Evolutionary conservation across 1,139 yeast genomes (phyloP), one percentile per base, ranked within the genome.

Genomic region (Debaryomyces nepalensis): DNA sequence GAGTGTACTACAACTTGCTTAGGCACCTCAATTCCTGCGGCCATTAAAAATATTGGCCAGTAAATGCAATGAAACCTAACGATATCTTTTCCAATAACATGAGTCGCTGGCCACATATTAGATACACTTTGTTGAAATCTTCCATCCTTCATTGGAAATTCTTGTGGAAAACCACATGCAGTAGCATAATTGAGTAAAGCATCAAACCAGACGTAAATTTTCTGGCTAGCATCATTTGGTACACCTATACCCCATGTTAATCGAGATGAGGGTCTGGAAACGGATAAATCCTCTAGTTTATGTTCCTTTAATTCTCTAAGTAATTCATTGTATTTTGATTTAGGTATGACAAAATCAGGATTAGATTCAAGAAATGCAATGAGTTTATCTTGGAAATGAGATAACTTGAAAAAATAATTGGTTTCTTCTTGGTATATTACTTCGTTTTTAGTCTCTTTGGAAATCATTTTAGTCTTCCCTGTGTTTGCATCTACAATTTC

Each of bases 151-250:
- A 26, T 15, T 4, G 43, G 29, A 40, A 61, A 61, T 1, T 46
- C 41, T 2, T 41, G 41, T 3, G 88, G 84, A 45, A 81, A 87
- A 1, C 88, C 90, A 3, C 84, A 72, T 0, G 89, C 80, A 0
- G 97, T 87, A 7, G 90, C 45, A 59, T 93, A 93, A 58, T 90
- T 93, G 37, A 87, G 74, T 41, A 93, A 73, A 0, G 99, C 99
- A 65, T 93, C 99, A 48, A 93, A 86, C 99, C 99, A 93, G 7
- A 93, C 99, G 55, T 93, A 93, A 45, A 93, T 84, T 41, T 78
- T 84, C 57, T 93, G 98, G 0, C 81, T 54, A 0, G 75, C 68
- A 54, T 93, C 98, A 26, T 73, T 71, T 0, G 99, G 99, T 0
- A 93, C 98, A 2, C 80, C 79, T 21, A 93, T 85, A 0, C 97